Evolutionary conservation across 768 basidiomycete species (phyloP).

Genomic region (Hydnomerulius pinastri): DNA sequence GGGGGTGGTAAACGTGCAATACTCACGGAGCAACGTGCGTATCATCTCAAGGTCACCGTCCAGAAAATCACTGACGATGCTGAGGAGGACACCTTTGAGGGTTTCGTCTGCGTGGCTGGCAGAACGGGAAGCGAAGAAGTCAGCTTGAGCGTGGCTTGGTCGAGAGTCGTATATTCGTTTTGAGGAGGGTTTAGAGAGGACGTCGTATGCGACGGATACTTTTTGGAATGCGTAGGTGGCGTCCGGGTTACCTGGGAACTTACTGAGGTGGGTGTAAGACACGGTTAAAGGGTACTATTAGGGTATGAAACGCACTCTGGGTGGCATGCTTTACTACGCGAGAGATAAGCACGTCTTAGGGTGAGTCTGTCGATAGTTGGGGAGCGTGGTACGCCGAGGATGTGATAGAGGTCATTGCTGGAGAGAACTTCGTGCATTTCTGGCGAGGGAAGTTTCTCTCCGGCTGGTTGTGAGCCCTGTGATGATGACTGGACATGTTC

Average conservation of each 20-base stretch:
- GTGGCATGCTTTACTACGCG: slow-evolving; percentile 75
- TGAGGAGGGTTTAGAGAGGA: slow-evolving; percentile 72
- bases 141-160: slow-evolving; percentile 40
- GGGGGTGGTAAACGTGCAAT: not conserved
- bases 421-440: slow-evolving; percentile 50
- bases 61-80: slow-evolving; percentile 79
- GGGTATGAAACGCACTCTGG: slow-evolving; percentile 68
- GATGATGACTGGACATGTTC: slow-evolving; percentile 2
- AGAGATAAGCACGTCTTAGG: slow-evolving; percentile 75
- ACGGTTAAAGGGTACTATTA: not conserved
- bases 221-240: slow-evolving; percentile 87
- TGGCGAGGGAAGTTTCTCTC: slow-evolving; percentile 10
- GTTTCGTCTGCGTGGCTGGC: slow-evolving; percentile 74
- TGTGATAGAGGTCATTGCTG: slow-evolving; percentile 68
- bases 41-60: slow-evolving; percentile 89
- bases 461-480: slow-evolving; percentile 3
- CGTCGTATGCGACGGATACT: slow-evolving; percentile 80
- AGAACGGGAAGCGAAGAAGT: slow-evolving; percentile 56
- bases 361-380: slow-evolving; percentile 56
- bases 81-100: slow-evolving; percentile 68
- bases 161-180: slow-evolving; percentile 69
- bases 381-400: slow-evolving; percentile 63
- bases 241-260: slow-evolving; percentile 72
- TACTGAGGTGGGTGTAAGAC: slow-evolving; percentile 47
- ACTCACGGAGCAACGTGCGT: slow-evolving; percentile 70